Evolutionary conservation across 2,329 filamentous ascomycete species (phyloP), one percentile per base, ranked within the genome.

Genomic region (Meredithiella fracta): DNA sequence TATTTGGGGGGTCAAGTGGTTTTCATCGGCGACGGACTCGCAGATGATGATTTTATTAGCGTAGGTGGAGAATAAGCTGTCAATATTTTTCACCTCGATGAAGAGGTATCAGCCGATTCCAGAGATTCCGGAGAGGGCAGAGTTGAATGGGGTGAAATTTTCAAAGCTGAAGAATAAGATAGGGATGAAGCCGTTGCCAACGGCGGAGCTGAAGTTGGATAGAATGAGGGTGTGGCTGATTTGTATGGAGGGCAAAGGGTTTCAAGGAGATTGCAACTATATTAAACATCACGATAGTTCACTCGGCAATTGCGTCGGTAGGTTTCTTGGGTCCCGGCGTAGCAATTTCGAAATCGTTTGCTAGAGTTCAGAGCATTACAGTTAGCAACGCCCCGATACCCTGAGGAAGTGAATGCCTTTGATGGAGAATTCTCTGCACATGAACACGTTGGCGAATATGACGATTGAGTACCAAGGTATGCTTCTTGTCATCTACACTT

Each of bases 91-190:
- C 40, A 80, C 80, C 0, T 83, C 84, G 0, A 77, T 83, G 69
- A 71, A 74, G n/a, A 23, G 44, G 44, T 49, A 8, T 49, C 20
- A n/a, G 15, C 20, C 44, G 2, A 20, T 49, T 14, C 44, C 44
- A n/a, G 1, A 49, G 22, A 49, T 49, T 26, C 44, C 44, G 20
- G 67, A 67, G 58, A 56, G 23, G 20, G 25, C 70, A 1, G 73
- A 77, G 54, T 71, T 82, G 9, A 88, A 88, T 62, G 83, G 84
- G 1, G 71, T 88, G 7, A 71, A 71, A 7, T 84, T 87, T 60
- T 78, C 82, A 57, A 74, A 83, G 0, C 69, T 89, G 15, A 88
- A 89, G 68, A 77, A 78, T 65, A 89, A 88, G 63, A 72, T 85
- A 2, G 85, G 84, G 25, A 88, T 83, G 0, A 77, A 77, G 50